Conservation (phyloP, 2,329 filamentous ascomycete species). For the Thielaviopsis ethacetica region DNA sequence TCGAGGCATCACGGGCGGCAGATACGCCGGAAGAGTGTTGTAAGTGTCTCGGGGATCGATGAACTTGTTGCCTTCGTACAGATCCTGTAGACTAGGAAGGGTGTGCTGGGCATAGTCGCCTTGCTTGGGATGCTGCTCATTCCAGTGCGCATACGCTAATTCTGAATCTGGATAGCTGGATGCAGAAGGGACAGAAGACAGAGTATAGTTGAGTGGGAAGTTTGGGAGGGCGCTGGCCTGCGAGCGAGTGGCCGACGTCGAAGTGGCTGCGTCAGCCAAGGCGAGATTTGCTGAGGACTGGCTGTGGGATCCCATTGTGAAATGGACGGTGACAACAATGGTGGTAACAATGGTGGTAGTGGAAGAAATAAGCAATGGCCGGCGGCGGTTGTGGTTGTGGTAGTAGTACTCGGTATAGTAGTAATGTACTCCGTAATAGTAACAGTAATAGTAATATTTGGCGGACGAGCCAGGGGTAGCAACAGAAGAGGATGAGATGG, state of each 20-base stretch:
- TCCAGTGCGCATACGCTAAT: constrained; percentile 1
- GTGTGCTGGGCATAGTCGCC: background rate
- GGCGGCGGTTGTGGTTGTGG: background rate
- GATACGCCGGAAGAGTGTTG: background rate
- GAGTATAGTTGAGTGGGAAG: constrained; percentile 3
- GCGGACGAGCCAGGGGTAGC: background rate
- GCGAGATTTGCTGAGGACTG: background rate
- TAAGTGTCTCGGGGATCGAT: constrained; percentile 7
- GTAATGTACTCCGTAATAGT: background rate
- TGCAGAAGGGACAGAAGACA: background rate
- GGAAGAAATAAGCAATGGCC: background rate
- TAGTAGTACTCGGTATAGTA: no score
- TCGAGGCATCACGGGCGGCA: constrained; percentile 2
- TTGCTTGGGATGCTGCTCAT: constrained; percentile 2
- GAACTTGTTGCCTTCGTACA: constrained; percentile 3
- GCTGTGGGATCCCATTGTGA: background rate
- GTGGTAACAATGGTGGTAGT: background rate
- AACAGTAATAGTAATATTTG: background rate
- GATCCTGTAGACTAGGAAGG: constrained; percentile 5
- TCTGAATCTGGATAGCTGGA: background rate
- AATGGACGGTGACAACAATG: background rate
- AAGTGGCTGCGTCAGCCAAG: background rate
- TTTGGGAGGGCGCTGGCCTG: constrained; percentile 1
- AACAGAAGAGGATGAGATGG: background rate
- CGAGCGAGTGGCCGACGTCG: background rate